phyloP scores from a whole-genome alignment of 2,329 filamentous ascomycete genomes.

The Magnaporthiopsis rhizophila region DNA sequence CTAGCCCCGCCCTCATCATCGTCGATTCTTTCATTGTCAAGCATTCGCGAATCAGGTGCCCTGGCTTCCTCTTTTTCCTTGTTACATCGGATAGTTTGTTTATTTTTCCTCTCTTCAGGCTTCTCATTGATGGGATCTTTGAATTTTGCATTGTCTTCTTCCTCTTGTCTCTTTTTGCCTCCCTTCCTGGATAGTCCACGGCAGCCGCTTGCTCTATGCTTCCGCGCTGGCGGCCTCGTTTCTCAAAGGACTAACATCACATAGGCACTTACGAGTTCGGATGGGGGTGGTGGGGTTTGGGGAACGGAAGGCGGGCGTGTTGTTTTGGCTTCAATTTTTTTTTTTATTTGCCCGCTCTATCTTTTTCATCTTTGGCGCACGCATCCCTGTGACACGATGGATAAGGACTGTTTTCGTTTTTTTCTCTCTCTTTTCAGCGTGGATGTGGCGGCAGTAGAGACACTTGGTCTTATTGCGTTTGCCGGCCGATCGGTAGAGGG shows the following conservation, averaged over 20 bases:
- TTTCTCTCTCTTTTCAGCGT: not conserved
- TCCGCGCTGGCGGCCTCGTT: not conserved
- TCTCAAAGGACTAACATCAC: not conserved
- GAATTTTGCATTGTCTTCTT: slow-evolving; percentile 12
- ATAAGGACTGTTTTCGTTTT: not conserved
- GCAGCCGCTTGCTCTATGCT: not conserved
- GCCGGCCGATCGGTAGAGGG: not conserved
- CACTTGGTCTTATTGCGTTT: not conserved
- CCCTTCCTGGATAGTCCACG: not conserved
- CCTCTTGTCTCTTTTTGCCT: slow-evolving; percentile 8
- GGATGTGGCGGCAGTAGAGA: not conserved
- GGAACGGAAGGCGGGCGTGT: not conserved
- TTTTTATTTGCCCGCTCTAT: not conserved
- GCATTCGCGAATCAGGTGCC: not conserved
- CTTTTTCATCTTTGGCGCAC: not conserved
- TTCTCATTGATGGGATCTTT: not conserved
- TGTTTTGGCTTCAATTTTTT: not conserved
- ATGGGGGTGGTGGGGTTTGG: not conserved
- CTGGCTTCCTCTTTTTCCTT: slow-evolving; percentile 5
- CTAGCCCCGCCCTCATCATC: not conserved
- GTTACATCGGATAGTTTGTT: not conserved
- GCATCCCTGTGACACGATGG: not conserved
- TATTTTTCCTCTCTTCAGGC: not conserved
- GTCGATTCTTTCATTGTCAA: not conserved
- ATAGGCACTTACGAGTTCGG: not conserved